phyloP scores from a whole-genome alignment of 2,329 filamentous ascomycete species.

The Claviceps arundinis region DNA sequence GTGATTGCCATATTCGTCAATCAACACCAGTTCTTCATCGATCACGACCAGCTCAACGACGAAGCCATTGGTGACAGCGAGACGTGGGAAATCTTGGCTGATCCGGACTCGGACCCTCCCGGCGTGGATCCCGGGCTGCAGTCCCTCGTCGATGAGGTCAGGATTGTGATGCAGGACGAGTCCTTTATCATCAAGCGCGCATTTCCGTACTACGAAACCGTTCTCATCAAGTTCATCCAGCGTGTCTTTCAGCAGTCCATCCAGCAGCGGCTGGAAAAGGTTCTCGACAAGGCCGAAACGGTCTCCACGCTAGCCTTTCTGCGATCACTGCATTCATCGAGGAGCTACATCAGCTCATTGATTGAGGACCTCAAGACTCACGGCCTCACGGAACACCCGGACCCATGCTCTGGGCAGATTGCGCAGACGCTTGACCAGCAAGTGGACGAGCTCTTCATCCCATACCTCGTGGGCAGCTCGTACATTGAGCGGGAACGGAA shows the following conservation, averaged over 20 bases:
- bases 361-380: conserved; percentile 91
- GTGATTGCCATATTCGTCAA: conserved; percentile 96
- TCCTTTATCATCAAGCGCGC: conserved; percentile 93
- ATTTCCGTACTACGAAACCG: conserved; percentile 92
- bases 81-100: conserved; percentile 82
- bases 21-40: conserved; percentile 98
- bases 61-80: conserved; percentile 65
- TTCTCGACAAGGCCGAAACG: conserved; percentile 84
- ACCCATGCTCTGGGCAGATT: conserved; percentile 77
- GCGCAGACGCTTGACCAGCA: conserved; percentile 62
- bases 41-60: conserved; percentile 80
- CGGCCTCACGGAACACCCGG: conserved; percentile 87
- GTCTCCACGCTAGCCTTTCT: conserved; percentile 88
- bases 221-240: conserved; percentile 85
- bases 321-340: conserved; percentile 77
- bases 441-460: conserved; percentile 64
- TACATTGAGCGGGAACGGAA: conserved; percentile 58
- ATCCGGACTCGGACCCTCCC: conserved; percentile 84
- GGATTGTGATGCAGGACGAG: conserved; percentile 91
- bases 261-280: conserved; percentile 89
- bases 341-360: conserved; percentile 73
- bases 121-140: conserved; percentile 87
- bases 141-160: conserved; percentile 85
- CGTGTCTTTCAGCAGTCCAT: conserved; percentile 96
- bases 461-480: conserved; percentile 54